These are phyloP conservation scores for Hypoxylon subgilvum DNA, from an alignment of 495 filamentous ascomycete genomes.

Conservation along the genomic window DNA sequence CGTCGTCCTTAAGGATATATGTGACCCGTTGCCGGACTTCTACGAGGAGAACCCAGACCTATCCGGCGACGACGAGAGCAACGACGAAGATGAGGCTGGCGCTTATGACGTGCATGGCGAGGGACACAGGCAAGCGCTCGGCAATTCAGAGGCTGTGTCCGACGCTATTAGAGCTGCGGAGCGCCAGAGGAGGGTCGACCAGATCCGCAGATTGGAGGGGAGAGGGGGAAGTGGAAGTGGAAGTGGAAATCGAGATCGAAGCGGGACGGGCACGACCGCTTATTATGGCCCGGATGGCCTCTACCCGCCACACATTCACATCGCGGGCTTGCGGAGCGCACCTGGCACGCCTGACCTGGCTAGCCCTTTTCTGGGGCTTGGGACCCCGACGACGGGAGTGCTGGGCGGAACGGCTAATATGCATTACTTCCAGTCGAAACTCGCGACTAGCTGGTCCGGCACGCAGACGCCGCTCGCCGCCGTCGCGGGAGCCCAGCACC, in stretches of 20 bases:
- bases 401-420: slow-evolving; percentile 87
- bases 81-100: slow-evolving; percentile 51
- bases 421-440: slow-evolving; percentile 86
- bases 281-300: slow-evolving; percentile 34
- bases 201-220: slow-evolving; percentile 32
- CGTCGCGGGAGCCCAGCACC: slow-evolving; percentile 72
- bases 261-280: no score
- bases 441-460: slow-evolving; percentile 79
- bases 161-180: slow-evolving; percentile 53
- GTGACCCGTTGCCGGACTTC: slow-evolving; percentile 93
- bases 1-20: slow-evolving; percentile 93
- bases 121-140: slow-evolving; percentile 21
- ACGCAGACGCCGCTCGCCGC: slow-evolving; percentile 86
- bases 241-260: background rate
- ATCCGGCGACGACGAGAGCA: slow-evolving; percentile 52
- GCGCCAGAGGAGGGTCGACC: slow-evolving; percentile 49
- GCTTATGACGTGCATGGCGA: slow-evolving; percentile 47
- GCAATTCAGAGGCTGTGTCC: slow-evolving; percentile 41
- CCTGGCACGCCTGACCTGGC: slow-evolving; percentile 54
- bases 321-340: slow-evolving; percentile 39
- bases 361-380: slow-evolving; percentile 69
- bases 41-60: slow-evolving; percentile 81
- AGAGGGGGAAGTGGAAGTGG: slow-evolving; percentile 24
- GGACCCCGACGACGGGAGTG: slow-evolving; percentile 75
- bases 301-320: slow-evolving; percentile 47